Evolutionary conservation across 345 rosid species (phyloP), one percentile per base, ranked within the genome.

Genomic region (Euphorbia tirucalli): DNA sequence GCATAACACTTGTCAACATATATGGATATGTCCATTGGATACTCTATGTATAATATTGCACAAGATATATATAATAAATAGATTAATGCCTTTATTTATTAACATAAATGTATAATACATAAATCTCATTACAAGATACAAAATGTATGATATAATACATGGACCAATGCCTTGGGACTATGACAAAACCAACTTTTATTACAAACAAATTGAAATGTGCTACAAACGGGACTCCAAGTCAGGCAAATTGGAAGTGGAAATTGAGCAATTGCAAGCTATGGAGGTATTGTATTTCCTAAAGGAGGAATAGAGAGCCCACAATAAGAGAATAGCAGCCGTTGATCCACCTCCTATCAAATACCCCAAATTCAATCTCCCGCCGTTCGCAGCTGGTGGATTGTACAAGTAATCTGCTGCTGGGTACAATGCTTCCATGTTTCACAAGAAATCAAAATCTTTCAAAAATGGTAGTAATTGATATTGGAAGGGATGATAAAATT

Each of bases 291-390:
- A 59, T 46, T 2, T 46, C 28, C 49, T 52, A 30, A 52, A 21
- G 7, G 54, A 68, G 4, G 10, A 59, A 52, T 52, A 21, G 4
- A 68, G 0, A 15, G 18, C 18, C 44, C 59, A 67, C 5, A 52
- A 6, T 7, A 22, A 35, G 44, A 68, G 61, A 68, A 68, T 1
- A 15, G 31, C 41, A 68, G 21, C 61, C 13, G 71, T 68, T 28
- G n/a, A 37, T 1, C 71, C 71, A n/a, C 71, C 71, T 21, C 71
- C 71, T 11, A 66, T 50, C 8, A 66, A 11, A 28, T 66, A 66
- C 30, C 61, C 48, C 32, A n/a, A 43, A 62, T 62, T 68, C 46
- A 32, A 39, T n/a, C 11, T 25, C 24, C 48, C 60, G 32, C 61
- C 19, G 13, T 55, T 37, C 3, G 4, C 60, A 14, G 52, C 58